Conservation (phyloP, 306 rosid species). For the Quillaja saponaria region DNA sequence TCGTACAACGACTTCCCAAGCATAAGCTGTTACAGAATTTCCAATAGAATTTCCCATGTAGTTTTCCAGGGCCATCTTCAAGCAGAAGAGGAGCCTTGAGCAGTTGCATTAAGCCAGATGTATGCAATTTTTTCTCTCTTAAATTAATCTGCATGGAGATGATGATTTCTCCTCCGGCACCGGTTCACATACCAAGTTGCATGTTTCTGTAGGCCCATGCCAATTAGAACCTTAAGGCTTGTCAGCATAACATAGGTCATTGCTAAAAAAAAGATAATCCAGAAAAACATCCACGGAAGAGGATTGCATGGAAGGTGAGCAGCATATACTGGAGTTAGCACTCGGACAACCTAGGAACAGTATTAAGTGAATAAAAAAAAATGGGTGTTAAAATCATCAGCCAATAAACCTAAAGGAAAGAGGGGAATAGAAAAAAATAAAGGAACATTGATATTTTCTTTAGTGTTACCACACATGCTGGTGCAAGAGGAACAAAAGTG, state of each 20-base stretch:
- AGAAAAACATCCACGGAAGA: constrained; percentile 74
- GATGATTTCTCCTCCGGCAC: constrained; percentile 76
- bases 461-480: constrained; percentile 91
- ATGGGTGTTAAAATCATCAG: constrained; percentile 16
- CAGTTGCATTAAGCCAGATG: constrained; percentile 21
- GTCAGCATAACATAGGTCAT: constrained; percentile 85
- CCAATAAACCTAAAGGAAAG: neutral
- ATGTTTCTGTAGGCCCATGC: constrained; percentile 71
- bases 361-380: neutral
- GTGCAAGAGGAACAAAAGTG: constrained; percentile 93
- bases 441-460: constrained; percentile 6
- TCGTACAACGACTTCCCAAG: constrained; percentile 18
- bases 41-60: constrained; percentile 2
- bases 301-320: constrained; percentile 73
- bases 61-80: neutral
- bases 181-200: constrained; percentile 87
- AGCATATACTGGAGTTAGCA: constrained; percentile 85
- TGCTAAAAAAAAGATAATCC: constrained; percentile 53
- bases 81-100: constrained; percentile 24
- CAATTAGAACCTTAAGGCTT: constrained; percentile 87
- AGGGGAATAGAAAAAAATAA: constrained; percentile 3
- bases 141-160: constrained; percentile 71
- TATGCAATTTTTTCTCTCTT: constrained; percentile 17
- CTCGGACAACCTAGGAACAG: constrained; percentile 77
- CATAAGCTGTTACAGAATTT: constrained; percentile 24